phyloP scores from a whole-genome alignment of 2,329 filamentous ascomycete genomes.

The Xylariaceae sp. region DNA sequence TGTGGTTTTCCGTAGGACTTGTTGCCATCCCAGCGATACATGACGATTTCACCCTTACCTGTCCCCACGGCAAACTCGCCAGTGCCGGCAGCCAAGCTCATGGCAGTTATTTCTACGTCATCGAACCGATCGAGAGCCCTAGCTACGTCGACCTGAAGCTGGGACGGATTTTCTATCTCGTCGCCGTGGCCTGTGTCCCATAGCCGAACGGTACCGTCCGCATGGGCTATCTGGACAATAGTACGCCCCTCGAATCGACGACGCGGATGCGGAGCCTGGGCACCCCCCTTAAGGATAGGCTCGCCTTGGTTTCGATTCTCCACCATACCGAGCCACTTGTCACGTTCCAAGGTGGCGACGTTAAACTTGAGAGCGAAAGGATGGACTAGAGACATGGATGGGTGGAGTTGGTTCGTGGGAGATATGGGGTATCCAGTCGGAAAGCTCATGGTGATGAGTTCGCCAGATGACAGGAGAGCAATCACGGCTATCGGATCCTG shows the following conservation, averaged over 20 bases:
- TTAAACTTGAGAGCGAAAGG: constrained; percentile 73
- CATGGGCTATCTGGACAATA: constrained; percentile 79
- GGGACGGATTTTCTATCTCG: constrained; percentile 77
- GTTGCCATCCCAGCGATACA: constrained; percentile 87
- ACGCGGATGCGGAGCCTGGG: constrained; percentile 59
- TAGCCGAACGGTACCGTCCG: constrained; percentile 81
- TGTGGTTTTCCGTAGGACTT: constrained; percentile 59
- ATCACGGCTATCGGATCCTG: constrained; percentile 88
- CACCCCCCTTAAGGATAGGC: constrained; percentile 69
- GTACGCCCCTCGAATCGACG: constrained; percentile 78
- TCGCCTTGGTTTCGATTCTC: constrained; percentile 77
- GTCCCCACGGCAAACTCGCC: constrained; percentile 82
- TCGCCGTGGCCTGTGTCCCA: constrained; percentile 93
- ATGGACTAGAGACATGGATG: constrained; percentile 80
- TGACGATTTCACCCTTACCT: constrained; percentile 70
- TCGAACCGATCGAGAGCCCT: constrained; percentile 73
- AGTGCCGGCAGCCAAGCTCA: constrained; percentile 72
- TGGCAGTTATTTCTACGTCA: constrained; percentile 67
- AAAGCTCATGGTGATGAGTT: constrained; percentile 84
- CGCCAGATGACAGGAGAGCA: constrained; percentile 73
- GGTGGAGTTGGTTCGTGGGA: constrained; percentile 86
- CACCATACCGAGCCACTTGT: constrained; percentile 83
- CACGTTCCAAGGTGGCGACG: constrained; percentile 67
- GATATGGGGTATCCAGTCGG: constrained; percentile 86
- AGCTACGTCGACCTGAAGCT: constrained; percentile 81